Evolutionary conservation across 2,329 filamentous ascomycete species (phyloP).

Genomic region (Alternaria tenuissima): DNA sequence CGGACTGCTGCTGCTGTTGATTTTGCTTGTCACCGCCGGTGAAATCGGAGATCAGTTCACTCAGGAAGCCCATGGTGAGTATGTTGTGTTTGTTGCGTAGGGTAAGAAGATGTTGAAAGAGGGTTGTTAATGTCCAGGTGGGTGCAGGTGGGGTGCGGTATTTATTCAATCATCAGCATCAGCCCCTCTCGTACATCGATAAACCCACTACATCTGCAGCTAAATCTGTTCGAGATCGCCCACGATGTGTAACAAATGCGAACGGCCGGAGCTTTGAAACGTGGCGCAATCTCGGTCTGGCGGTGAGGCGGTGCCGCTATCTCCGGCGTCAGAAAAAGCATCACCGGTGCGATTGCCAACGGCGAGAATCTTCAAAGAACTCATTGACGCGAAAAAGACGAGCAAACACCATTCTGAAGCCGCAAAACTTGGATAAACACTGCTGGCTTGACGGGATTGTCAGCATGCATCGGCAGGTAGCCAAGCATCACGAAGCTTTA

Average conservation of each 20-base stretch:
- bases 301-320: conserved; percentile 14
- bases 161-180: conserved; percentile 14
- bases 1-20: conserved; percentile 9
- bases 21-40: conserved; percentile 13
- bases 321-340: background rate
- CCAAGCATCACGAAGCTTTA: conserved; percentile 15
- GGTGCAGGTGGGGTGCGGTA: conserved; percentile 6
- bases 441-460: background rate
- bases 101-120: background rate
- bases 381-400: background rate
- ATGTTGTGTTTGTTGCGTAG: background rate
- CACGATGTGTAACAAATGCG: conserved; percentile 12
- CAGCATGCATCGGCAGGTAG: background rate
- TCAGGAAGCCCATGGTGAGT: conserved; percentile 31
- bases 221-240: conserved; percentile 7
- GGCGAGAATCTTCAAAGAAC: background rate
- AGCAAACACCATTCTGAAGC: background rate
- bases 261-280: conserved; percentile 13
- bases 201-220: conserved; percentile 6
- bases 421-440: background rate
- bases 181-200: background rate
- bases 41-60: conserved; percentile 28
- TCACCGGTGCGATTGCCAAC: background rate
- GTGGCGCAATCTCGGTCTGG: conserved; percentile 15
- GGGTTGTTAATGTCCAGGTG: background rate